A percentile compares a stretch with the other conserved stretches of the same genome.
These are phyloP conservation scores for Elongisporangium prolatum DNA, from an alignment of 352 stramenopile species.

Conservation along the genomic window DNA sequence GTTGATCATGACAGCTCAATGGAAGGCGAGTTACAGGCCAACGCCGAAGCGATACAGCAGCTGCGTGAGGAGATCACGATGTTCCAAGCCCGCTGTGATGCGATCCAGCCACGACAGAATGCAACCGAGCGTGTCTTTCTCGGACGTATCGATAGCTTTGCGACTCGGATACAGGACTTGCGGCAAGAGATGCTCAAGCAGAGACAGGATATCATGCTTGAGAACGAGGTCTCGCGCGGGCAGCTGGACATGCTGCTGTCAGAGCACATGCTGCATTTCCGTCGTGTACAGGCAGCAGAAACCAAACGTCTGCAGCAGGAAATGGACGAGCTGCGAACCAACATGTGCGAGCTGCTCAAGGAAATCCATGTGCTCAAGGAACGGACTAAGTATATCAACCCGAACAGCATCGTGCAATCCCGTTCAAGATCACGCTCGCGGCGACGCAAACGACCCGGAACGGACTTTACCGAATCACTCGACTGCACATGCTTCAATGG, in stretches of 20 bases:
- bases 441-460: too few species aligned
- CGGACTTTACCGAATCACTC: too few species aligned
- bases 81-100: too few species aligned
- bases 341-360: conserved; percentile 59
- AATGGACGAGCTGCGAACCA: conserved; percentile 58
- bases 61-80: conserved; percentile 17
- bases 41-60: conserved; percentile 16
- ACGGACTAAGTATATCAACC: conserved; percentile 61
- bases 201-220: conserved; percentile 40
- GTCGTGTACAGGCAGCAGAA: conserved; percentile 46
- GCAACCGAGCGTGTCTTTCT: conserved; percentile 11
- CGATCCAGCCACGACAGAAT: neutral
- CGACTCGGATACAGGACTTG: conserved; percentile 39
- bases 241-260: conserved; percentile 46
- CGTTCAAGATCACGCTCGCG: too few species aligned
- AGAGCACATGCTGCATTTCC: conserved; percentile 41
- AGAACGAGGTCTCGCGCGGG: conserved; percentile 38
- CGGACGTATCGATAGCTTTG: conserved; percentile 35
- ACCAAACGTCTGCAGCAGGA: conserved; percentile 48
- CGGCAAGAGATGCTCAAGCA: conserved; percentile 49
- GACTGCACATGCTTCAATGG: too few species aligned
- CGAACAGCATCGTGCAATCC: conserved; percentile 13
- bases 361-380: conserved; percentile 69
- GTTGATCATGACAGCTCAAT: neutral
- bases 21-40: conserved; percentile 9